phyloP scores from a whole-genome alignment of 1,284 basidiomycete genomes.

The Hymenochaete sp. region DNA sequence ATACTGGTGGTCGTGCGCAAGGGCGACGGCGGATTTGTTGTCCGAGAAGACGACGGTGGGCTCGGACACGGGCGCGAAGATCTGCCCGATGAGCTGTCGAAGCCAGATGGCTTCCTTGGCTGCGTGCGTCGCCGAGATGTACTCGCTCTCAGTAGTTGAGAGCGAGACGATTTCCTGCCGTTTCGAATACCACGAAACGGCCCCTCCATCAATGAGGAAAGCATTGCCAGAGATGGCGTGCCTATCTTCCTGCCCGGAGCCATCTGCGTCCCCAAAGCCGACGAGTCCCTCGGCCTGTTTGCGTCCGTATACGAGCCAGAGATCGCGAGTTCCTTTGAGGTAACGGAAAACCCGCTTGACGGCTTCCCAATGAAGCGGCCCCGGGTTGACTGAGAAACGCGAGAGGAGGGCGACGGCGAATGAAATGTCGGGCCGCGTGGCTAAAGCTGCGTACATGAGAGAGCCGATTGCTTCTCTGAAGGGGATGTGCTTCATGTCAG shows the following conservation, averaged over 20 bases:
- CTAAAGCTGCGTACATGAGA: slow-evolving; percentile 27
- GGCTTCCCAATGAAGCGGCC: slow-evolving; percentile 15
- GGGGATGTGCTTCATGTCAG: slow-evolving; percentile 25
- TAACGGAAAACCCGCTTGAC: slow-evolving; percentile 18
- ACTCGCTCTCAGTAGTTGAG: slow-evolving; percentile 18
- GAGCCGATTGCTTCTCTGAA: slow-evolving; percentile 25
- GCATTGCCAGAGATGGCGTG: too few species aligned
- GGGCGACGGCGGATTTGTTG: slow-evolving; percentile 23
- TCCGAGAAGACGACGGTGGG: slow-evolving; percentile 20
- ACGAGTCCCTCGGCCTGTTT: neutral
- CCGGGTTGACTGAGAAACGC: slow-evolving; percentile 14
- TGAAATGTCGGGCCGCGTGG: slow-evolving; percentile 21
- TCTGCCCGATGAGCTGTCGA: slow-evolving; percentile 16
- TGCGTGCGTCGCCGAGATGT: slow-evolving; percentile 17
- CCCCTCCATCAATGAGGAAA: slow-evolving; percentile 10
- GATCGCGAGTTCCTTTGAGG: slow-evolving; percentile 2
- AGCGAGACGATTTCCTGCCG: slow-evolving; percentile 16
- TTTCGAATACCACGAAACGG: slow-evolving; percentile 20
- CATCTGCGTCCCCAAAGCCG: slow-evolving; percentile 17
- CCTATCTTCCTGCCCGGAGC: slow-evolving; percentile 9
- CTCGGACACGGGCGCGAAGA: slow-evolving; percentile 5
- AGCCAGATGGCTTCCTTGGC: slow-evolving; percentile 22
- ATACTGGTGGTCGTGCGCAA: slow-evolving; percentile 22
- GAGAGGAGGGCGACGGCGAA: slow-evolving; percentile 12
- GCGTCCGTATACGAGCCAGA: slow-evolving; percentile 1